These are phyloP conservation scores for Entomortierella parvispora DNA, from an alignment of 192 early-diverging fungal species.

Conservation along the genomic window DNA sequence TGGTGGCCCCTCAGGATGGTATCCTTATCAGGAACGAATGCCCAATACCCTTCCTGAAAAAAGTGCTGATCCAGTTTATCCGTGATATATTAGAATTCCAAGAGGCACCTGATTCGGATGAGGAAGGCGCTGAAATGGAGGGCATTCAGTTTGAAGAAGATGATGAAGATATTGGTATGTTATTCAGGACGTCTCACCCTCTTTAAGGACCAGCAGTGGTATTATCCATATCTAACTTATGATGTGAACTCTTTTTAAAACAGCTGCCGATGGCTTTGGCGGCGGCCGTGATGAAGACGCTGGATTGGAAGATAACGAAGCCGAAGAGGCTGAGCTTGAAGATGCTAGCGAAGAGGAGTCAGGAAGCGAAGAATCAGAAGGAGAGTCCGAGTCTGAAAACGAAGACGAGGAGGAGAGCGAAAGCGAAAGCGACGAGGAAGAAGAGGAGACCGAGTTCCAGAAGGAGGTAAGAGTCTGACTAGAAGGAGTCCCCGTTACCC, in stretches of 20 bases:
- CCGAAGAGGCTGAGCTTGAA: constrained; percentile 41
- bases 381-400: constrained; percentile 43
- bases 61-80: constrained; percentile 24
- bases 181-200: background rate
- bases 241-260: too few relatives aligned
- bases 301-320: constrained; percentile 37
- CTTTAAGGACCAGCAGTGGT: too few relatives aligned
- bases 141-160: constrained; percentile 30
- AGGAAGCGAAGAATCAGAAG: constrained; percentile 41
- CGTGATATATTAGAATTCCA: constrained; percentile 35
- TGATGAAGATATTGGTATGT: constrained; percentile 48
- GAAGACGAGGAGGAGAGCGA: constrained; percentile 59
- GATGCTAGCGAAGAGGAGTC: constrained; percentile 46
- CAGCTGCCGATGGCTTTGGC: constrained; percentile 51
- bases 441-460: constrained; percentile 57
- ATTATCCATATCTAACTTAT: too few relatives aligned
- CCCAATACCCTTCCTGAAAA: constrained; percentile 2
- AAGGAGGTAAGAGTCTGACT: constrained; percentile 56
- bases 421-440: constrained; percentile 55
- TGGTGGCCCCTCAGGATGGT: background rate
- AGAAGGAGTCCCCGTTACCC: too few relatives aligned
- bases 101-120: constrained; percentile 42
- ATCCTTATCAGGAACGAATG: background rate
- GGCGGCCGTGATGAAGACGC: constrained; percentile 46
- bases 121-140: constrained; percentile 41